Conservation (phyloP, 2,329 filamentous ascomycete genomes). For the Penicillium sp. region DNA sequence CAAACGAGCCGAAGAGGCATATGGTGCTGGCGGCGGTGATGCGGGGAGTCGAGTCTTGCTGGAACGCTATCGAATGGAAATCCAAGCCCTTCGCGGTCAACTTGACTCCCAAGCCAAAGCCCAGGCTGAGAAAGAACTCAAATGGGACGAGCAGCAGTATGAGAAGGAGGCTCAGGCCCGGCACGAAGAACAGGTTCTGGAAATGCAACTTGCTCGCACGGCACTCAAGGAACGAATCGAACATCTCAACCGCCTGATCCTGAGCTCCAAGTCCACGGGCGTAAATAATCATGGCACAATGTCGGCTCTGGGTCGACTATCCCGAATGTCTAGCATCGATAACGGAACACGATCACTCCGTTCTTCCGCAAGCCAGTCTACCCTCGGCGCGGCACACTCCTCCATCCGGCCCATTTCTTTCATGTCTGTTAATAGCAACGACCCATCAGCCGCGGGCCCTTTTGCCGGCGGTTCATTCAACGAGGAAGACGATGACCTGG, state of each 20-base stretch:
- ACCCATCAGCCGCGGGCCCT: slow-evolving; percentile 37
- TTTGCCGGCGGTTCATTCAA: slow-evolving; percentile 40
- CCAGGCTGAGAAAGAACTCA: slow-evolving; percentile 63
- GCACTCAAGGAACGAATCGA: slow-evolving; percentile 97
- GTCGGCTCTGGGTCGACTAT: slow-evolving; percentile 66
- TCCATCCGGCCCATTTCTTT: slow-evolving; percentile 70
- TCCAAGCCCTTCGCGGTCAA: slow-evolving; percentile 77
- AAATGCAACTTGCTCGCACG: slow-evolving; percentile 96
- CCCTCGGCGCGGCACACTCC: slow-evolving; percentile 51
- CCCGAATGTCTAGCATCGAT: slow-evolving; percentile 59
- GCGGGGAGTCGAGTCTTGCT: slow-evolving; percentile 83
- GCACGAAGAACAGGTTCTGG: slow-evolving; percentile 96
- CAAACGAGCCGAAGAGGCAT: slow-evolving; percentile 88
- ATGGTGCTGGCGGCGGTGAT: slow-evolving; percentile 75
- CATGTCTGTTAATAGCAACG: slow-evolving; percentile 59
- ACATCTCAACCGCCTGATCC: slow-evolving; percentile 90
- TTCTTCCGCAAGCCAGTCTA: slow-evolving; percentile 72
- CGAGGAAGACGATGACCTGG: slow-evolving; percentile 69
- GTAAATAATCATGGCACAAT: slow-evolving; percentile 80
- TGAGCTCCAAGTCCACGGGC: slow-evolving; percentile 93
- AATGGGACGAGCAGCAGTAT: slow-evolving; percentile 72
- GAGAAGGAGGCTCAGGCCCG: slow-evolving; percentile 81
- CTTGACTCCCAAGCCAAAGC: slow-evolving; percentile 80
- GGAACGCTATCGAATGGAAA: slow-evolving; percentile 93
- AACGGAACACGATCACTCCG: slow-evolving; percentile 60